A percentile compares a stretch with the other conserved stretches of the same genome.
Conservation (phyloP, 441 rosid genomes). For the Dalechampia spathulata region DNA sequence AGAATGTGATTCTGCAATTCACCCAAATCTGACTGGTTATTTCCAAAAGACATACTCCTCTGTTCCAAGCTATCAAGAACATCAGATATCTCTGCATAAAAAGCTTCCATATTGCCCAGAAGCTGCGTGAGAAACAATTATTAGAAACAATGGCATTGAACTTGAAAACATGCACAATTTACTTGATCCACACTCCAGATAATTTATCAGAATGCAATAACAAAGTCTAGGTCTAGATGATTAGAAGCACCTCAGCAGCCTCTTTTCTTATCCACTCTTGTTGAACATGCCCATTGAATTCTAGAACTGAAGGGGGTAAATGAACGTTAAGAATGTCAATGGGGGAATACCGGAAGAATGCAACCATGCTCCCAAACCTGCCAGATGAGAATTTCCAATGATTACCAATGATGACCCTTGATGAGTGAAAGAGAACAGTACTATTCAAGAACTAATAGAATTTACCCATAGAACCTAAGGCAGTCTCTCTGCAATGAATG, state of each 20-base stretch:
- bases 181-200: conserved; percentile 2
- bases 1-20: conserved; percentile 42
- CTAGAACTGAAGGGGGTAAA: conserved; percentile 71
- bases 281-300: conserved; percentile 48
- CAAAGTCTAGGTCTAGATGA: not conserved
- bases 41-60: conserved; percentile 39
- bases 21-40: conserved; percentile 34
- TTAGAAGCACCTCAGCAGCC: conserved; percentile 53
- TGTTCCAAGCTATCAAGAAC: conserved; percentile 54
- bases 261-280: conserved; percentile 74
- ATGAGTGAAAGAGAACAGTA: not conserved
- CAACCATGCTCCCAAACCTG: conserved; percentile 96
- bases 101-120: conserved; percentile 44
- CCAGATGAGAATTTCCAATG: conserved; percentile 12
- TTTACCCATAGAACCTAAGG: conserved; percentile 91
- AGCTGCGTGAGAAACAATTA: conserved; percentile 41
- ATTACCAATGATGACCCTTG: conserved; percentile 9
- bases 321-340: conserved; percentile 71
- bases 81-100: conserved; percentile 56
- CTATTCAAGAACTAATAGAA: conserved; percentile 1
- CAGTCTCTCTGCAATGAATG: conserved; percentile 97
- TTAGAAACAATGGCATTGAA: not conserved
- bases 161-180: conserved; percentile 1
- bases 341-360: conserved; percentile 90
- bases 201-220: conserved; percentile 8